Conservation (phyloP, 1,284 basidiomycete species). For the Apiotrichum mycotoxinovorans region DNA sequence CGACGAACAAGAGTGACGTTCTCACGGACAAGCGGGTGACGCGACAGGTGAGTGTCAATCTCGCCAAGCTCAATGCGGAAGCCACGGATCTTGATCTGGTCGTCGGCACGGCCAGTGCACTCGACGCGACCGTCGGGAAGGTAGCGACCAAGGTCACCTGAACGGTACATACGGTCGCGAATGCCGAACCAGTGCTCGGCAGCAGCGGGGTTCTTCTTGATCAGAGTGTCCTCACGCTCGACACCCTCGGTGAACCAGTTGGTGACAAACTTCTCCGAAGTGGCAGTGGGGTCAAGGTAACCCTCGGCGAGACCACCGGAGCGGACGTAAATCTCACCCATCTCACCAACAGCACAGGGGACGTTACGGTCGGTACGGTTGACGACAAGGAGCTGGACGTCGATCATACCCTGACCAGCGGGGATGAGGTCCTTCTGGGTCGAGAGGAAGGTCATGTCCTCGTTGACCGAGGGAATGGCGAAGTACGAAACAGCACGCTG, state of each 20-base stretch:
- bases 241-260: slow-evolving; percentile 79
- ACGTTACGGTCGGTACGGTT: slow-evolving; percentile 86
- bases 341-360: slow-evolving; percentile 91
- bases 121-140: slow-evolving; percentile 90
- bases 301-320: slow-evolving; percentile 95
- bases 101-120: slow-evolving; percentile 95
- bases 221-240: slow-evolving; percentile 67
- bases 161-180: slow-evolving; percentile 95
- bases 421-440: slow-evolving; percentile 99
- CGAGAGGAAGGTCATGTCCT: slow-evolving; percentile 83
- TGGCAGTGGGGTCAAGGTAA: slow-evolving; percentile 81
- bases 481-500: slow-evolving; percentile 99
- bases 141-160: slow-evolving; percentile 94
- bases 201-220: slow-evolving; percentile 61
- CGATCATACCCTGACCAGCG: slow-evolving; percentile 95
- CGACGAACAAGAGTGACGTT: slow-evolving; percentile 95
- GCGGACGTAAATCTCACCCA: slow-evolving; percentile 98
- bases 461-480: slow-evolving; percentile 78
- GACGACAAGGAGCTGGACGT: slow-evolving; percentile 95
- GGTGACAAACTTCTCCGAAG: slow-evolving; percentile 81
- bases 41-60: slow-evolving; percentile 93
- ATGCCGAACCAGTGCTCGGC: slow-evolving; percentile 88
- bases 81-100: slow-evolving; percentile 99
- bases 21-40: slow-evolving; percentile 89
- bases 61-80: slow-evolving; percentile 99